Evolutionary conservation across 2,329 filamentous ascomycete genomes (phyloP).

Genomic region (Venturia asperata): DNA sequence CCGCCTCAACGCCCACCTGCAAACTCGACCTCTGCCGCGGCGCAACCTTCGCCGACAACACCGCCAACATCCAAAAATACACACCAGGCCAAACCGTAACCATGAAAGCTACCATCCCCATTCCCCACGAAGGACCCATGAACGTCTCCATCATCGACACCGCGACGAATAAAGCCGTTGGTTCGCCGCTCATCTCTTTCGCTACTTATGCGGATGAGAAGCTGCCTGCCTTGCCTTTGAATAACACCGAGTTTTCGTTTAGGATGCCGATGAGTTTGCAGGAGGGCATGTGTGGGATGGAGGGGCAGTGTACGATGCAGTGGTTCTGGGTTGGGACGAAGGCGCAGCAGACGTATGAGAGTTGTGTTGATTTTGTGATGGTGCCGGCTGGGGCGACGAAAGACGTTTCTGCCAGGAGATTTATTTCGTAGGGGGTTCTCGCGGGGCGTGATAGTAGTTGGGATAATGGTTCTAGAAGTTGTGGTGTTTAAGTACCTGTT

Average conservation of each 20-base stretch:
- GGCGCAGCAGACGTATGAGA: slow-evolving; percentile 56
- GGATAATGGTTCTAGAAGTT: background rate
- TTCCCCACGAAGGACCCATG: slow-evolving; percentile 49
- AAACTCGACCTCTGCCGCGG: slow-evolving; percentile 43
- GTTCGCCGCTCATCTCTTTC: slow-evolving; percentile 48
- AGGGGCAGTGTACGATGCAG: slow-evolving; percentile 47
- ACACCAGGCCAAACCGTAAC: slow-evolving; percentile 42
- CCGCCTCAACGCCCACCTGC: slow-evolving; percentile 7
- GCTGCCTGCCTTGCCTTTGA: slow-evolving; percentile 34
- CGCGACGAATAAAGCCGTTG: slow-evolving; percentile 46
- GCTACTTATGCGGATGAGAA: slow-evolving; percentile 47
- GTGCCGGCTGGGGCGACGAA: slow-evolving; percentile 23
- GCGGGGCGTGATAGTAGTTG: too few species aligned
- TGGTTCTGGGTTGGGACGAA: slow-evolving; percentile 55
- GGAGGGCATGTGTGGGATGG: slow-evolving; percentile 35
- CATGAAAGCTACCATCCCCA: slow-evolving; percentile 42
- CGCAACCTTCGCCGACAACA: slow-evolving; percentile 51
- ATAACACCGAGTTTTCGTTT: slow-evolving; percentile 46
- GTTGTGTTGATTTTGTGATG: slow-evolving; percentile 53
- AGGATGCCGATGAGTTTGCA: slow-evolving; percentile 45
- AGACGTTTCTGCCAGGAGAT: background rate
- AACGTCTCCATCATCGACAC: slow-evolving; percentile 55
- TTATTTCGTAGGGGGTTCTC: background rate
- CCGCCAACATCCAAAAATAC: slow-evolving; percentile 46
- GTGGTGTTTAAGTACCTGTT: too few species aligned